These are phyloP conservation scores for Amylostereum chailletii DNA, from an alignment of 1,284 basidiomycete species.

Conservation along the genomic window DNA sequence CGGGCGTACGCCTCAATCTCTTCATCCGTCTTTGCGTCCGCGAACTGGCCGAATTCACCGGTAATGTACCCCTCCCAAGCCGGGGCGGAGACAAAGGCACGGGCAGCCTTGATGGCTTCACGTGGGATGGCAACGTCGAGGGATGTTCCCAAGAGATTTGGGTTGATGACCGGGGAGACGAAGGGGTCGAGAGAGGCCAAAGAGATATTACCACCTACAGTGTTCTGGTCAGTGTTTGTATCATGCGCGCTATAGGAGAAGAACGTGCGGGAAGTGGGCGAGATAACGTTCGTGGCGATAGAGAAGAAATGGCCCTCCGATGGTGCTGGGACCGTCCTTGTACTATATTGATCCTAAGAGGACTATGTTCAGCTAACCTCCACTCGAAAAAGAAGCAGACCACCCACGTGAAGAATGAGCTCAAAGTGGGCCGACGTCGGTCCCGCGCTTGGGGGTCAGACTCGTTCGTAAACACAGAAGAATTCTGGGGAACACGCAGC, in stretches of 20 bases:
- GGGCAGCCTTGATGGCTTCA: conserved; percentile 8
- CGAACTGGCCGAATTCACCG: conserved; percentile 6
- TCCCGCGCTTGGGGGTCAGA: conserved; percentile 29
- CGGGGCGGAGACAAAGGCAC: conserved; percentile 9
- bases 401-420: neutral
- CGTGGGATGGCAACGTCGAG: conserved; percentile 12
- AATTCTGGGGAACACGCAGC: conserved; percentile 21
- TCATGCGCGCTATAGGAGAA: neutral
- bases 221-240: neutral
- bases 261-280: neutral
- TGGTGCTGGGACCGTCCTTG: neutral
- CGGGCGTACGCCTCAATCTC: conserved; percentile 11
- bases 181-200: conserved; percentile 1
- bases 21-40: conserved; percentile 11
- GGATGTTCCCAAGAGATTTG: conserved; percentile 10
- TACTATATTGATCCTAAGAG: neutral
- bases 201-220: neutral
- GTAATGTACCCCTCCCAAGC: conserved; percentile 12
- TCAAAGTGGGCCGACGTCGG: conserved; percentile 6
- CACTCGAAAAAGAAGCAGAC: too few relatives aligned
- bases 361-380: too few relatives aligned
- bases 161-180: conserved; percentile 15
- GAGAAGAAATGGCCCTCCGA: neutral
- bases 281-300: neutral
- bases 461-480: conserved; percentile 19